Evolutionary conservation across 2,329 filamentous ascomycete genomes (phyloP).

Genomic region (Bisporella sp.): DNA sequence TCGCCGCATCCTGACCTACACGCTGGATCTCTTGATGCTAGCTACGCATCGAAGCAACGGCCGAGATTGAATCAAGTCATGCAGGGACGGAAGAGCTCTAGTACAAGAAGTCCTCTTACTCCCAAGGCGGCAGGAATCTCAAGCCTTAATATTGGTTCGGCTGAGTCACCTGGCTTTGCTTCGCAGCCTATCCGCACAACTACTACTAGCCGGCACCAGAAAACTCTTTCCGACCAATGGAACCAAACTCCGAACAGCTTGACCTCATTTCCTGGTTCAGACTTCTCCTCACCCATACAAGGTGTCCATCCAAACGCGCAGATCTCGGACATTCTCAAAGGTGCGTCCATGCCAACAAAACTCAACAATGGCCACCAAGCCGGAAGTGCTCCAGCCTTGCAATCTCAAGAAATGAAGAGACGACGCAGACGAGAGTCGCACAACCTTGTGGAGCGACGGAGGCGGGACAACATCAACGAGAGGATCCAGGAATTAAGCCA

Average conservation of each 20-base stretch:
- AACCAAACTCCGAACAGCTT: slow-evolving; percentile 79
- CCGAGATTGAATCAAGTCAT: slow-evolving; percentile 54
- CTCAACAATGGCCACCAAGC: slow-evolving; percentile 42
- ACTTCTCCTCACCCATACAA: slow-evolving; percentile 75
- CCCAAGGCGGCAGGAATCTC: slow-evolving; percentile 75
- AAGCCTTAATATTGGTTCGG: slow-evolving; percentile 58
- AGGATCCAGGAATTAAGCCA: slow-evolving; percentile 94
- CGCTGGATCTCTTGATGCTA: slow-evolving; percentile 32
- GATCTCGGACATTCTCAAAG: slow-evolving; percentile 77
- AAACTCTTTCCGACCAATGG: slow-evolving; percentile 84
- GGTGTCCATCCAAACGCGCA: slow-evolving; percentile 60
- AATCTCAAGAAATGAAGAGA: slow-evolving; percentile 89
- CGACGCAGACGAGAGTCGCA: slow-evolving; percentile 89
- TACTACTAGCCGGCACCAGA: slow-evolving; percentile 60
- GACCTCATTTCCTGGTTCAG: slow-evolving; percentile 81
- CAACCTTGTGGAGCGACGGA: slow-evolving; percentile 89
- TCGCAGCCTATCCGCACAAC: slow-evolving; percentile 72
- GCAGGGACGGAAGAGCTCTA: slow-evolving; percentile 64
- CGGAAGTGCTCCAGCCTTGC: slow-evolving; percentile 34
- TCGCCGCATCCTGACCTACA: slow-evolving; percentile 46
- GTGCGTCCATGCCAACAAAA: slow-evolving; percentile 86
- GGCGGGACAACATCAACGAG: slow-evolving; percentile 97
- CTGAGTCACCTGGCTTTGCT: slow-evolving; percentile 63
- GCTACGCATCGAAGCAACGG: slow-evolving; percentile 51
- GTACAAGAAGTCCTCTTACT: slow-evolving; percentile 72